Evolutionary conservation across 1,284 basidiomycete genomes (phyloP).

Genomic region (Peniophora sp.): DNA sequence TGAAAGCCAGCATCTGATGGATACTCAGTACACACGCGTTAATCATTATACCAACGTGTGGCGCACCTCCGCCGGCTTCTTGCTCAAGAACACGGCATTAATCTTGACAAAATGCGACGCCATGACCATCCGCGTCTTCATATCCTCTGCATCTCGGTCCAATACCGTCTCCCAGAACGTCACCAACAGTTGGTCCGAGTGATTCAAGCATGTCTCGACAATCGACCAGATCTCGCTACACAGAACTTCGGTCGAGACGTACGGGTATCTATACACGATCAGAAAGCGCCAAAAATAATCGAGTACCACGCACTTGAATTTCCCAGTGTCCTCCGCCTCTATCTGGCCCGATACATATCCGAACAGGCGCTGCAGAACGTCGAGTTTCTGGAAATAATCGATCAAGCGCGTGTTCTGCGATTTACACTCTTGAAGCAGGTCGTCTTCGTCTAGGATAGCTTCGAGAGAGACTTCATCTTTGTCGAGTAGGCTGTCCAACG

Average conservation of each 20-base stretch:
- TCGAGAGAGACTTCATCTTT: constrained; percentile 82
- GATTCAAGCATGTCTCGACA: constrained; percentile 80
- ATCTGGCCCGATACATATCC: constrained; percentile 84
- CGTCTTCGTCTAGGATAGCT: constrained; percentile 90
- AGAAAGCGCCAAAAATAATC: constrained; percentile 2
- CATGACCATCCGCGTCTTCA: constrained; percentile 69
- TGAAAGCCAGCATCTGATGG: constrained; percentile 84
- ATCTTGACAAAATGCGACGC: constrained; percentile 86
- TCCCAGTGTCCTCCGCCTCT: constrained; percentile 65
- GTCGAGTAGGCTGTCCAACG: constrained; percentile 78
- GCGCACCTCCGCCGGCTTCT: constrained; percentile 83
- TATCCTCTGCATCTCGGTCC: constrained; percentile 69
- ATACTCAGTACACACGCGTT: constrained; percentile 15
- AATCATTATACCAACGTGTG: constrained; percentile 15
- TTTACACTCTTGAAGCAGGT: constrained; percentile 93
- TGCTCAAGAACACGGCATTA: constrained; percentile 78
- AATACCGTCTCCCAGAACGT: constrained; percentile 95
- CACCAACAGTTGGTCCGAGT: constrained; percentile 61
- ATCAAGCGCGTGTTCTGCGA: constrained; percentile 85
- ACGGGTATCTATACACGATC: constrained; percentile 67
- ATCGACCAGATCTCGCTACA: constrained; percentile 96
- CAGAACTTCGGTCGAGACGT: constrained; percentile 91
- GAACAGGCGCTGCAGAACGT: constrained; percentile 73
- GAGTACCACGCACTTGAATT: constrained; percentile 56
- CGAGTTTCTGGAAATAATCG: constrained; percentile 76